Evolutionary conservation across 2,329 filamentous ascomycete species (phyloP), one percentile per base, ranked within the genome.

Genomic region (Botrytis paeoniae): DNA sequence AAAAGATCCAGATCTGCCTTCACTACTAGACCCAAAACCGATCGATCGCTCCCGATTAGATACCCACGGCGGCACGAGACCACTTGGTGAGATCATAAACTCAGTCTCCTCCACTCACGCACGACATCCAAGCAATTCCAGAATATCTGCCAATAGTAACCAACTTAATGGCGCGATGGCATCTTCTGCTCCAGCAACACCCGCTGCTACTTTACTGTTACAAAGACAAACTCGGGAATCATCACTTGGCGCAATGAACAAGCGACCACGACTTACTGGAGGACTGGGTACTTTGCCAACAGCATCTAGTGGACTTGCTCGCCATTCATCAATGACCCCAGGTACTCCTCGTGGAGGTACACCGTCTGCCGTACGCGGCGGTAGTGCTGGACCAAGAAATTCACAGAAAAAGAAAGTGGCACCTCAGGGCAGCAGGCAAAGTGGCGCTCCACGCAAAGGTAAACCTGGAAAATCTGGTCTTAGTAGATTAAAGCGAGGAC

Each of bases 291-390:
- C 81, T 73, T 77, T 85, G 4, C 85, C 87, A 3, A 81, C 82
- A 12, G 84, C 86, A 5, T 89, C 88, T 2, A 90, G 88, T 78
- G 85, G 85, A 1, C 83, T 91, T 18, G 89, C 89, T 10, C 85
- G 89, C 22, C 89, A 91, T 79, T 86, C 89, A 1, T 91, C 89
- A 2, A 83, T 90, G 4, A 89, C 89, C 0, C 89, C 89, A 0
- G 88, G 89, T 41, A 90, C 89, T 4, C 88, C 89, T 16, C 90
- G 91, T 79, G 84, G 82, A 66, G 78, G 76, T 32, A 81, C 80
- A 62, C 80, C 80, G 51, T 75, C 77, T 74, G 72, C 76, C 75
- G 71, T 82, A 25, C 83, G 83, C 45, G 86, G 89, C 45, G 89
- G 89, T 16, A 91, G 89, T 78, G 88, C 87, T 9, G 89, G 88